Evolutionary conservation across 1,139 yeast species (phyloP), one percentile per base, ranked within the genome.

Genomic region (Pichia sp.): DNA sequence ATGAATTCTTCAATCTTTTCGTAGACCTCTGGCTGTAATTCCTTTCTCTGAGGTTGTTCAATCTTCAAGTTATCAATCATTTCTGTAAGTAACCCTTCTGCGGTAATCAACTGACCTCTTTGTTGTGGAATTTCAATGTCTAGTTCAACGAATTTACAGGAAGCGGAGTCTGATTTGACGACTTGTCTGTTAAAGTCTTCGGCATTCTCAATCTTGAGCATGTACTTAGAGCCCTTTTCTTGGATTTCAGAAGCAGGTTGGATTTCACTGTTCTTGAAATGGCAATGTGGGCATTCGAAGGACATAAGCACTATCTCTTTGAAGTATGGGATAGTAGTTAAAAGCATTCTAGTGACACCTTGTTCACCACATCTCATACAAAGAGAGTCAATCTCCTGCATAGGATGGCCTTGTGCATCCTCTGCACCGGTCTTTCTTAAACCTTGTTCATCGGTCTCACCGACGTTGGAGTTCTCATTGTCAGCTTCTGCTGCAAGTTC

Each of bases 61-160:
- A 76, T 59, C 52, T 71, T 66, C 47, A 93, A 70, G 57, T 91
- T 96, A n/a, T 72, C 82, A 41, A 80, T 67, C 80, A 87, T 86
- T 58, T 87, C 96, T 22, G 68, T 58, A 38, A 93, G 66, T 30
- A 93, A 62, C 23, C 98, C 98, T 60, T 93, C 98, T 20, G 87
- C 78, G 23, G 88, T 88, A 32, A 96, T 85, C 48, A 91, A 67
- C 55, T 88, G 96, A 29, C 98, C 98, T 50, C 87, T 72, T 60
- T 87, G 84, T 26, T 97, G 86, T 6, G 99, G 98, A 41, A 93
- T 88, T 60, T 91, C 98, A 41, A 91, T 76, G 46, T 87, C 96
- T 43, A 93, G 66, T 59, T 88, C 96, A 13, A 72, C 66, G 54
- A 93, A 87, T 53, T 70, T 76, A 59, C 88, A 82, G n/a, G 77